Evolutionary conservation across 805 yeast species (phyloP).

Genomic region (Teunomyces barrocoloradensis): DNA sequence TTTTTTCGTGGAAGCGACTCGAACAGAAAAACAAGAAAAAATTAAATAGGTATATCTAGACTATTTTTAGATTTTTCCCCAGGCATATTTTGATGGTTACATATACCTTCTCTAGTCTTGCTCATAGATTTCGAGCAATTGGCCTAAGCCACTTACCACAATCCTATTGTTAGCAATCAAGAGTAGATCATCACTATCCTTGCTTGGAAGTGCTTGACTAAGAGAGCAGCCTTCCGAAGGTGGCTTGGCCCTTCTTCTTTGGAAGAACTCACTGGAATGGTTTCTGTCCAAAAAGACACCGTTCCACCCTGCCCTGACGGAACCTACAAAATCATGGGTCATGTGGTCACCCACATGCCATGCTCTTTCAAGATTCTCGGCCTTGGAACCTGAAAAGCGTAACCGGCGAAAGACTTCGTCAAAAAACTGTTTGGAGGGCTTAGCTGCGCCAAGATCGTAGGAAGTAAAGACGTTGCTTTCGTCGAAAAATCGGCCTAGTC

Average conservation of each 20-base stretch:
- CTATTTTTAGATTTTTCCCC: not conserved
- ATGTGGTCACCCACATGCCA: conserved; percentile 74
- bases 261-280: conserved; percentile 16
- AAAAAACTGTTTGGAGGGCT: conserved; percentile 53
- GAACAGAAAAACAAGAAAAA: not conserved
- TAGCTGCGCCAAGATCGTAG: conserved; percentile 52
- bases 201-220: conserved; percentile 2
- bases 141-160: conserved; percentile 19
- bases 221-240: conserved; percentile 10
- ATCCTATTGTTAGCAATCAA: conserved; percentile 36
- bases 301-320: conserved; percentile 58
- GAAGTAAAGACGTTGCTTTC: conserved; percentile 45
- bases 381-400: conserved; percentile 6
- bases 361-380: conserved; percentile 20
- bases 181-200: conserved; percentile 14
- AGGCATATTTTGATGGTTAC: not conserved
- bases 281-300: conserved; percentile 54
- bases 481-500: conserved; percentile 40
- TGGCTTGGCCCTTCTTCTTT: conserved; percentile 1
- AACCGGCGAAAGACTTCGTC: conserved; percentile 22
- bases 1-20: not conserved
- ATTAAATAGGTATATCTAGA: not conserved
- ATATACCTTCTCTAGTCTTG: not conserved
- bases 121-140: conserved; percentile 10
- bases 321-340: conserved; percentile 52